These are phyloP conservation scores for Alternaria conjuncta DNA, from an alignment of 2,329 filamentous ascomycete species.

Conservation along the genomic window DNA sequence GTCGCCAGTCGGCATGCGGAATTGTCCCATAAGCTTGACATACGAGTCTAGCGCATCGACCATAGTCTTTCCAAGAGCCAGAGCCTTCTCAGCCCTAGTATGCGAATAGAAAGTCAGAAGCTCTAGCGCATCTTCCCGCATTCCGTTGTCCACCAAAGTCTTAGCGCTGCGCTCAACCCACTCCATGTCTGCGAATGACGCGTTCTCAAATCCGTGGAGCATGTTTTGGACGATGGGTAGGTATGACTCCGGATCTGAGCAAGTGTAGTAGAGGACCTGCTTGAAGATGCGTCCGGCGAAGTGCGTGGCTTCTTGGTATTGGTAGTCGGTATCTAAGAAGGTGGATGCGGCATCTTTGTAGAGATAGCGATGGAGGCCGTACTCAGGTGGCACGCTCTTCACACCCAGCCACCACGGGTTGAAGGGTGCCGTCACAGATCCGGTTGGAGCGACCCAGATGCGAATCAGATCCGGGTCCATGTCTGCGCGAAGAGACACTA, in stretches of 20 bases:
- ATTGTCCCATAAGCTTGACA: conserved; percentile 32
- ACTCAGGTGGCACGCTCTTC: conserved; percentile 37
- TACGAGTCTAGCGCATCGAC: conserved; percentile 34
- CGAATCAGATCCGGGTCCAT: conserved; percentile 41
- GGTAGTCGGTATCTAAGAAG: conserved; percentile 44
- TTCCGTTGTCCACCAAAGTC: conserved; percentile 22
- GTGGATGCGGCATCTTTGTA: conserved; percentile 42
- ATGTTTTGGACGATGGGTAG: conserved; percentile 34
- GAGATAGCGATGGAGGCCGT: conserved; percentile 44
- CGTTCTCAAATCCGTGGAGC: conserved; percentile 37
- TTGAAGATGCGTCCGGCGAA: conserved; percentile 39
- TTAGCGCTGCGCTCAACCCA: conserved; percentile 34
- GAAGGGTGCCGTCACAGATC: conserved; percentile 45
- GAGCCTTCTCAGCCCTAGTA: conserved; percentile 33
- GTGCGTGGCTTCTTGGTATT: conserved; percentile 37
- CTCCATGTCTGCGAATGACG: conserved; percentile 27
- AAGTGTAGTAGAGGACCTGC: conserved; percentile 39
- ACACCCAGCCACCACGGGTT: conserved; percentile 47
- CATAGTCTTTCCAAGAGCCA: conserved; percentile 32
- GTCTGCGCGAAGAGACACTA: conserved; percentile 34
- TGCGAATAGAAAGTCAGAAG: conserved; percentile 37
- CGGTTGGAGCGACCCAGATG: conserved; percentile 45
- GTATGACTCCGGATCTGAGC: conserved; percentile 30
- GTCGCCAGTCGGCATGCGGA: conserved; percentile 23
- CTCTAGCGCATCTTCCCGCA: conserved; percentile 21